Percentiles rank a stretch among this genome's conserved stretches.
These are phyloP conservation scores for Quercus agrifolia DNA, from an alignment of 306 rosid genomes.

Conservation along the genomic window DNA sequence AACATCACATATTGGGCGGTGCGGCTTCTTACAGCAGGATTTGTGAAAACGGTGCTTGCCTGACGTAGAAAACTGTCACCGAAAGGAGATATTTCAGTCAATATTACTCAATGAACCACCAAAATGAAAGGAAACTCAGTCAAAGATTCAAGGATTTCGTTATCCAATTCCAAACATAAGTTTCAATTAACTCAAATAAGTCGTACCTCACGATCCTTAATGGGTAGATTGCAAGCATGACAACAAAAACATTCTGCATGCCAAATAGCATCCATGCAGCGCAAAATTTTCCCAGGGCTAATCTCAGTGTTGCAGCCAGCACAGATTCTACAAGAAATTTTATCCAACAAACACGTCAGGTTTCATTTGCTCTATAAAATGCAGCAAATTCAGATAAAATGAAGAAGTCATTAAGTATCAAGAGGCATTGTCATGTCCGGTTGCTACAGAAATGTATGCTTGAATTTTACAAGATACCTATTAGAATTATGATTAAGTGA, in stretches of 20 bases:
- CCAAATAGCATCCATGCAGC: conserved; percentile 73
- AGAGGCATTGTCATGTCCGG: neutral
- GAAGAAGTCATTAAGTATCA: neutral
- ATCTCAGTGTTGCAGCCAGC: conserved; percentile 87
- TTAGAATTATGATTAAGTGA: too few relatives aligned
- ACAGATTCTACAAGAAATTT: conserved; percentile 58
- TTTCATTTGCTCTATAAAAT: conserved; percentile 4
- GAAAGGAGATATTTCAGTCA: conserved; percentile 21
- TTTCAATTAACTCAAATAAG: conserved; percentile 2
- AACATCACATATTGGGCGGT: conserved; percentile 91
- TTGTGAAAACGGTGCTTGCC: conserved; percentile 73
- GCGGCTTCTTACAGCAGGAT: conserved; percentile 77
- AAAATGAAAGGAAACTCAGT: neutral
- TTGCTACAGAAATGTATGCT: neutral
- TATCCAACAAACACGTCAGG: conserved; percentile 13
- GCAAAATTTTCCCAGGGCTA: conserved; percentile 66
- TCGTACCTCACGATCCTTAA: conserved; percentile 77
- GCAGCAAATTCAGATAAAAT: conserved; percentile 2
- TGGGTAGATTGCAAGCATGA: conserved; percentile 72
- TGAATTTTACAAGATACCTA: neutral
- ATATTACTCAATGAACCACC: neutral
- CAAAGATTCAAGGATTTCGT: neutral
- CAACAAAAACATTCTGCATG: conserved; percentile 94
- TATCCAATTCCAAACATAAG: conserved; percentile 15
- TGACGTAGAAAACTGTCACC: conserved; percentile 73